These are phyloP conservation scores for Podila minutissima DNA, from an alignment of 192 early-diverging fungal genomes.

Conservation along the genomic window DNA sequence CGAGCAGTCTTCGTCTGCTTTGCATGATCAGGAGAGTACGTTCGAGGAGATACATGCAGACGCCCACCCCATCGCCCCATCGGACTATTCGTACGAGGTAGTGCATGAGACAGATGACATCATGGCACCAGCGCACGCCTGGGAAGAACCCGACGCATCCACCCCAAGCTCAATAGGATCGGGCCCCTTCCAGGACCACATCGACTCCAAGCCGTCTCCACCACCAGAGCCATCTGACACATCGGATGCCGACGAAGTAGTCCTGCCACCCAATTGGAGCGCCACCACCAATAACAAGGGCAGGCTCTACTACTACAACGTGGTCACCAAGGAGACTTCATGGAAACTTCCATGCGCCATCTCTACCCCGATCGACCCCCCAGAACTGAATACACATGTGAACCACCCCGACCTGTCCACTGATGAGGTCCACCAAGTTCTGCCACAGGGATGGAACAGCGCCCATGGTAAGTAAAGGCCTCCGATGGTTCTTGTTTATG, in stretches of 20 bases:
- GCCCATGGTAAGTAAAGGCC: constrained; percentile 49
- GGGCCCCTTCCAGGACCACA: not conserved
- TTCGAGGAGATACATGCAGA: not conserved
- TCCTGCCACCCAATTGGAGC: constrained; percentile 44
- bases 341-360: constrained; percentile 26
- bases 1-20: not conserved
- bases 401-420: not conserved
- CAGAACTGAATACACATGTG: not conserved
- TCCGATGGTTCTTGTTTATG: too few species aligned
- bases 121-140: not conserved
- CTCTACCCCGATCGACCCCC: not conserved
- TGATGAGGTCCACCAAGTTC: not conserved
- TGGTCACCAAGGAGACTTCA: constrained; percentile 35
- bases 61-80: not conserved
- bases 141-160: not conserved
- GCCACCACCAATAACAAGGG: constrained; percentile 43
- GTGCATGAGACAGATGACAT: not conserved
- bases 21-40: not conserved
- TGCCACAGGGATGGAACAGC: constrained; percentile 56
- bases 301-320: constrained; percentile 39
- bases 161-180: not conserved
- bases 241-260: constrained; percentile 16
- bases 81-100: not conserved
- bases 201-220: constrained; percentile 3
- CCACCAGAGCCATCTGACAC: constrained; percentile 32